These are phyloP conservation scores for Bipolaris victoriae DNA, from an alignment of 2,329 filamentous ascomycete species.

Conservation along the genomic window DNA sequence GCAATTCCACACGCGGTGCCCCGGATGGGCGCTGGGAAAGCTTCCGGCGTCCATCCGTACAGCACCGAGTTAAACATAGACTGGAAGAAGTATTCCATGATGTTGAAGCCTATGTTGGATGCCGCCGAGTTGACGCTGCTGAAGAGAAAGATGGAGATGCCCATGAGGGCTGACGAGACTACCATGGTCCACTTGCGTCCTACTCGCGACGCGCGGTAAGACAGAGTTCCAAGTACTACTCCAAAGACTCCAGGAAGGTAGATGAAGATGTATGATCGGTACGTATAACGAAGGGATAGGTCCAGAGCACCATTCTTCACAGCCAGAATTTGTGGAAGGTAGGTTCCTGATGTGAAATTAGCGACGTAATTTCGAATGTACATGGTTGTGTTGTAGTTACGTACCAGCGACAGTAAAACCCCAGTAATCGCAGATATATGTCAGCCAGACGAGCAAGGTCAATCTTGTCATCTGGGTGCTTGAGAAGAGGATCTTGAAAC, in stretches of 20 bases:
- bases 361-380: not conserved
- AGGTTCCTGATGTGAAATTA: conserved; percentile 47
- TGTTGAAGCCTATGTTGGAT: conserved; percentile 57
- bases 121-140: conserved; percentile 53
- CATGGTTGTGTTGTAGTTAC: not conserved
- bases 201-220: conserved; percentile 55
- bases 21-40: conserved; percentile 58
- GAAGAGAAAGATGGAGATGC: conserved; percentile 54
- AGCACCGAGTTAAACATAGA: conserved; percentile 60
- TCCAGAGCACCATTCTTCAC: conserved; percentile 57
- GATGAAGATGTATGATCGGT: conserved; percentile 62
- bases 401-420: conserved; percentile 57
- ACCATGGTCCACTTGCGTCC: conserved; percentile 56
- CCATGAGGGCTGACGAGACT: conserved; percentile 53
- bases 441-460: conserved; percentile 58
- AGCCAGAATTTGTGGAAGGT: conserved; percentile 59
- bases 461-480: conserved; percentile 52
- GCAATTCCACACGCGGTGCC: conserved; percentile 63
- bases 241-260: conserved; percentile 61
- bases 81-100: conserved; percentile 62
- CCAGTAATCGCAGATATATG: conserved; percentile 60
- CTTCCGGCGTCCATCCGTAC: conserved; percentile 60
- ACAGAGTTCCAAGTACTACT: conserved; percentile 56
- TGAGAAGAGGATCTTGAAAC: conserved; percentile 56
- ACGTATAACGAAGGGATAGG: conserved; percentile 56